Conservation (phyloP, 169 alveolate species). For the Plasmodium knowlesi region DNA sequence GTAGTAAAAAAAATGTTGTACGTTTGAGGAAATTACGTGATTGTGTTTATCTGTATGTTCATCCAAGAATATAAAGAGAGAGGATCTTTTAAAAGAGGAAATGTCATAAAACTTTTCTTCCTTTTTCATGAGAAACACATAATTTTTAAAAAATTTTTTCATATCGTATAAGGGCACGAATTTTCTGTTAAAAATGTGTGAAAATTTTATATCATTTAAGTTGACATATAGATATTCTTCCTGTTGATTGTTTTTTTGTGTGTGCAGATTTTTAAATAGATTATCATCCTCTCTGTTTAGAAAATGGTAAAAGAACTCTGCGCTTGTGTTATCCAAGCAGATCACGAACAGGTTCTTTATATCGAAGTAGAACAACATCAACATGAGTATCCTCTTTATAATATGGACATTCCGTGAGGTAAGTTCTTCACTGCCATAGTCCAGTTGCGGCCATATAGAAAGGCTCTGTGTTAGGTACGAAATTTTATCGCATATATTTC, state of each 20-base stretch:
- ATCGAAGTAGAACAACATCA: constrained; percentile 45
- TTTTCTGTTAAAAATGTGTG: constrained; percentile 41
- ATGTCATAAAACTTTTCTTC: constrained; percentile 38
- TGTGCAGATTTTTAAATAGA: constrained; percentile 1
- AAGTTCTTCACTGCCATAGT: neutral
- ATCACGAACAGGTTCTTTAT: constrained; percentile 49
- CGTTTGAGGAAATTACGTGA: constrained; percentile 39
- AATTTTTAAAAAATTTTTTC: constrained; percentile 31
- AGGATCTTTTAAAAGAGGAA: constrained; percentile 50
- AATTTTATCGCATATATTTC: constrained; percentile 72
- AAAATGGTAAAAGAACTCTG: constrained; percentile 41
- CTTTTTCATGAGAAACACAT: constrained; percentile 51
- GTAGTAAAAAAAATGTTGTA: constrained; percentile 56
- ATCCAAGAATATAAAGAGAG: constrained; percentile 64
- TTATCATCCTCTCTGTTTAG: constrained; percentile 29
- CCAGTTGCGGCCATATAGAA: constrained; percentile 41
- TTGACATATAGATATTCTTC: constrained; percentile 13
- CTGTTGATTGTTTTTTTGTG: neutral
- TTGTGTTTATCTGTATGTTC: constrained; percentile 41
- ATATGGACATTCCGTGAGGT: neutral
- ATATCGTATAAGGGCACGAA: constrained; percentile 44
- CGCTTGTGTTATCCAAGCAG: constrained; percentile 48
- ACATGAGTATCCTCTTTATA: constrained; percentile 27
- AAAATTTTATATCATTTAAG: constrained; percentile 34
- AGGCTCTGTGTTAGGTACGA: constrained; percentile 57